phyloP scores from a whole-genome alignment of 805 yeast species.

The Debaryomyces castellii region DNA sequence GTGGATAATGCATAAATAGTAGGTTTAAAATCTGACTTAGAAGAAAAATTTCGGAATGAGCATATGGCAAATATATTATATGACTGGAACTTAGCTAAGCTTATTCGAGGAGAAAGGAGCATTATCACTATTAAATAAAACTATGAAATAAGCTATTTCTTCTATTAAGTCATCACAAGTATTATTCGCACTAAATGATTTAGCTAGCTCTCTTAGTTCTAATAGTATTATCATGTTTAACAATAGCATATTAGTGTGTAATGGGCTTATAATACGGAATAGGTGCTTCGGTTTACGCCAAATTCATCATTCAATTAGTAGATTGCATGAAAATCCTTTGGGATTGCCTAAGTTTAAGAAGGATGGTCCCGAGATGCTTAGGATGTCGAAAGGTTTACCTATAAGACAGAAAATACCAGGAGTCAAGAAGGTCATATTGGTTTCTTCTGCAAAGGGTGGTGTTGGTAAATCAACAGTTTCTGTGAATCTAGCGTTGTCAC shows the following conservation, averaged over 20 bases:
- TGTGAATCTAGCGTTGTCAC: slow-evolving; percentile 64
- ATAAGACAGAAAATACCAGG: slow-evolving; percentile 54
- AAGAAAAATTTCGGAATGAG: background rate
- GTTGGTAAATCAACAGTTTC: slow-evolving; percentile 79
- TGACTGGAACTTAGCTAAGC: background rate
- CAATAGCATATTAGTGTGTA: background rate
- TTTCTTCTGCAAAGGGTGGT: slow-evolving; percentile 78
- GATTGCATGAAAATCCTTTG: slow-evolving; percentile 41
- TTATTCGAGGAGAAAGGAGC: background rate
- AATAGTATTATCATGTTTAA: background rate
- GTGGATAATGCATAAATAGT: slow-evolving; percentile 94
- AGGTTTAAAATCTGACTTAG: slow-evolving; percentile 30
- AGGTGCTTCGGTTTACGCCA: background rate
- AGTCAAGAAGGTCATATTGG: slow-evolving; percentile 63
- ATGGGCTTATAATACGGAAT: background rate
- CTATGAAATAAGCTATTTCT: too few relatives aligned
- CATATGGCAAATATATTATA: background rate
- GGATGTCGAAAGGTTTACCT: slow-evolving; percentile 55
- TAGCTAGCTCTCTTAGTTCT: background rate
- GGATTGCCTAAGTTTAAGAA: slow-evolving; percentile 31
- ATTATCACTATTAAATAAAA: too few relatives aligned
- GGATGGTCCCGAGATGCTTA: slow-evolving; percentile 23
- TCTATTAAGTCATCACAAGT: background rate
- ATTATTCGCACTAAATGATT: background rate
- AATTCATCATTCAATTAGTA: slow-evolving; percentile 1